Conservation (phyloP, 306 rosid genomes). For the Oxytropis ochrocephala region DNA sequence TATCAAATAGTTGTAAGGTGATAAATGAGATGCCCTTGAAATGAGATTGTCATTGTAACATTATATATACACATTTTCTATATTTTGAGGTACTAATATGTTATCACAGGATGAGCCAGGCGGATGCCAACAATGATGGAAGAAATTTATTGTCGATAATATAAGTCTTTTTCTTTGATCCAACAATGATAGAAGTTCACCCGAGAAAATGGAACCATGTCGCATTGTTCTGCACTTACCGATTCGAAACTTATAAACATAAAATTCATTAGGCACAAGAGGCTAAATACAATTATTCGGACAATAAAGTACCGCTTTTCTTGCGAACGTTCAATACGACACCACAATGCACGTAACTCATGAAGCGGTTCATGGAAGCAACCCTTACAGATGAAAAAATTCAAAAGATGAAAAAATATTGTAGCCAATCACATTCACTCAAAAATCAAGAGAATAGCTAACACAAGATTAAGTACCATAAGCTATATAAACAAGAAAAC, state of each 20-base stretch:
- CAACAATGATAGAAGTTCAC: constrained; percentile 51
- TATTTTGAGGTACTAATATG: constrained; percentile 58
- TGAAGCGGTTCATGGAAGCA: constrained; percentile 69
- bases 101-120: constrained; percentile 48
- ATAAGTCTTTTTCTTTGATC: constrained; percentile 69
- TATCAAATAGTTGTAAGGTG: background rate
- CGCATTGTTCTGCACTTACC: constrained; percentile 41
- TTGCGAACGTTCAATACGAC: constrained; percentile 54
- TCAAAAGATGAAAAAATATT: constrained; percentile 2
- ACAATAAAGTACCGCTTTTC: constrained; percentile 64
- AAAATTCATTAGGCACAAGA: background rate
- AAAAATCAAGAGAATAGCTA: background rate
- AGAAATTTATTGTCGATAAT: constrained; percentile 74
- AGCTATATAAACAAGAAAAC: background rate
- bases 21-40: background rate
- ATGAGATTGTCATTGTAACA: constrained; percentile 3
- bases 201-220: constrained; percentile 61
- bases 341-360: constrained; percentile 48
- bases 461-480: background rate
- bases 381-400: constrained; percentile 45
- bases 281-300: background rate
- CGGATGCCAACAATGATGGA: constrained; percentile 58
- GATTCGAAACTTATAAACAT: constrained; percentile 6
- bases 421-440: background rate
- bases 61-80: constrained; percentile 56